Evolutionary conservation across 1,139 yeast genomes (phyloP).

Genomic region (Blastobotrys indianensis): DNA sequence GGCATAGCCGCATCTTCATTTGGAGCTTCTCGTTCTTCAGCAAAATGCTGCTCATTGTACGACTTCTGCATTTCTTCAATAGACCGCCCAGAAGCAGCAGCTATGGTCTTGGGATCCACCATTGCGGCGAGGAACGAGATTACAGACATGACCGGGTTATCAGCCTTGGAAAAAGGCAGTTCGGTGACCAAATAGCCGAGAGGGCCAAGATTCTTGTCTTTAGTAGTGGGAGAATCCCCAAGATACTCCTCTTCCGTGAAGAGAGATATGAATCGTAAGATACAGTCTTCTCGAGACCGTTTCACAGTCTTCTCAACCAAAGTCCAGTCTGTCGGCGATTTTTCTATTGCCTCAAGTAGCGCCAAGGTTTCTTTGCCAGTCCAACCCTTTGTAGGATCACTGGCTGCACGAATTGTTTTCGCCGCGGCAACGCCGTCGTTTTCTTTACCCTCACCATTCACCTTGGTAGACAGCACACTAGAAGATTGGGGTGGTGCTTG

Average conservation of each 20-base stretch:
- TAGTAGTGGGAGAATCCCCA: conserved; percentile 1
- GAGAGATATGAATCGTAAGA: conserved; percentile 67
- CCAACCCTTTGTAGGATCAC: conserved; percentile 52
- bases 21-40: conserved; percentile 13
- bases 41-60: conserved; percentile 12
- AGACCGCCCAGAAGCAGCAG: conserved; percentile 53
- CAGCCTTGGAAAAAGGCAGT: conserved; percentile 76
- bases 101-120: conserved; percentile 84
- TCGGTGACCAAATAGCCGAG: conserved; percentile 63
- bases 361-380: conserved; percentile 51
- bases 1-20: conserved; percentile 11
- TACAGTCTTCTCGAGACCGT: conserved; percentile 79
- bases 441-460: not conserved
- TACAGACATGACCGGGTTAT: conserved; percentile 89
- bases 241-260: conserved; percentile 76
- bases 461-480: not conserved
- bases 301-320: conserved; percentile 52
- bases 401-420: conserved; percentile 12
- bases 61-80: conserved; percentile 37
- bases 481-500: conserved; percentile 12
- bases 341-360: conserved; percentile 50
- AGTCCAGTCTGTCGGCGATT: conserved; percentile 61
- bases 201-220: conserved; percentile 47
- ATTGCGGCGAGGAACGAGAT: conserved; percentile 79
- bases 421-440: conserved; percentile 2